Evolutionary conservation across 2,329 filamentous ascomycete species (phyloP), one percentile per base, ranked within the genome.

Genomic region (Alternaria brassicae): DNA sequence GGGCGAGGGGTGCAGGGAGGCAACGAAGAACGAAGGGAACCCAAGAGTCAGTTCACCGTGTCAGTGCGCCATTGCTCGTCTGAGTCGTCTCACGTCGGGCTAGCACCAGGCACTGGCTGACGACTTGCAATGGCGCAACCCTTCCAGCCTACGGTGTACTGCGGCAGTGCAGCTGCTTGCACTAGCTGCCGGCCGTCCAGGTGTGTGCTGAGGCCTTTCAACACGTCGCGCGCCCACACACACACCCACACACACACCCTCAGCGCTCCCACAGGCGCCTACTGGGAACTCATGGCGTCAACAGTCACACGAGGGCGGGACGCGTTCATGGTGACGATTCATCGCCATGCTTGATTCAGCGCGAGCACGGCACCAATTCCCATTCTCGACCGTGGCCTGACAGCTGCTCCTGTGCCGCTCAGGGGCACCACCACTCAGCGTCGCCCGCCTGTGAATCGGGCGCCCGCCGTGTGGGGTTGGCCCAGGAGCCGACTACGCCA

Each of bases 261-360:
- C 25, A 40, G 34, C 21, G 15, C 32, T 23, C 15, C 9, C 13
- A 30, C 27, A 19, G 25, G 23, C 30, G 48, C 21, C 30, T 57
- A 30, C 36, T 17, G 39, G n/a, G 45, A 45, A 45, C 51, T 39
- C 45, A 53, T 40, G 44, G 52, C 36, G 30, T 39, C 39, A 25
- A 23, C 36, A 23, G 60, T 60, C 61, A 61, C 57, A 39, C 44
- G 34, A 48, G 59, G 47, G 58, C 57, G 58, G 64, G 51, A 58
- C 56, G 60, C 57, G 28, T 30, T 57, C 51, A 25, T 45, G 56
- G n/a, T n/a, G n/a, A n/a, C n/a, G n/a, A n/a, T n/a, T n/a, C n/a
- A 68, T 66, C 59, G 44, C 49, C 62, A 45, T 63, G 66, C 67
- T 64, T 65, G 68, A 66, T 69, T 70, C 66, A 67, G 36, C n/a